Percentiles rank a stretch among this genome's conserved stretches.
Conservation (phyloP, 2,329 filamentous ascomycete genomes). For the Alternaria tenuissima region DNA sequence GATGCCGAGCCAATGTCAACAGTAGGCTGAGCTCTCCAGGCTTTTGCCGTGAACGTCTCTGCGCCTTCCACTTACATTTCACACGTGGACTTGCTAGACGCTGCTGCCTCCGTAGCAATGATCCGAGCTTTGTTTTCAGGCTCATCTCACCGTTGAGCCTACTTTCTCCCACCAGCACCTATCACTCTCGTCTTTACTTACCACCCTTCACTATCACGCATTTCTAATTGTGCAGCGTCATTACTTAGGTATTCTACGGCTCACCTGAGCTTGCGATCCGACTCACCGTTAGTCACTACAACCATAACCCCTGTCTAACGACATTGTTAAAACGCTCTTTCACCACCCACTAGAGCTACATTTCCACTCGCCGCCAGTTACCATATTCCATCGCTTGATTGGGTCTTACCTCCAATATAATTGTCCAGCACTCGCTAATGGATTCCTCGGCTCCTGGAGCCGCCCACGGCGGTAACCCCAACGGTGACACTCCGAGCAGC, state of each 20-base stretch:
- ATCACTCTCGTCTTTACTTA: background rate
- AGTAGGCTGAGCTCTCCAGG: background rate
- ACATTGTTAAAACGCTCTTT: background rate
- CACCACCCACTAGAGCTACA: no score
- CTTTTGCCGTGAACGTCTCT: no score
- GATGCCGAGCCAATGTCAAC: background rate
- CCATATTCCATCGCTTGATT: no score
- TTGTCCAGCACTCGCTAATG: background rate
- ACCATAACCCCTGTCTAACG: background rate
- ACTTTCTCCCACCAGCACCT: background rate
- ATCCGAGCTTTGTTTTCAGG: background rate
- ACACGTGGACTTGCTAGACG: background rate
- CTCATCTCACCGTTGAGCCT: background rate
- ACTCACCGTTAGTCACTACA: background rate
- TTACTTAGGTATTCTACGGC: background rate
- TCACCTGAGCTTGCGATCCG: background rate
- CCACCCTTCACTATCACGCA: background rate
- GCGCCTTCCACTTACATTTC: background rate
- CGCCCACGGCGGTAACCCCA: no score
- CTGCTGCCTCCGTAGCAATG: background rate
- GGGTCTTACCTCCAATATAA: no score
- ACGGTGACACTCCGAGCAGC: background rate
- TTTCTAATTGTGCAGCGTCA: background rate
- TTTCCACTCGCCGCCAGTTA: no score
- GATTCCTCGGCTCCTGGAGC: background rate